Conservation (phyloP, 495 filamentous ascomycete genomes). For the Hyaloscypha variabilis region DNA sequence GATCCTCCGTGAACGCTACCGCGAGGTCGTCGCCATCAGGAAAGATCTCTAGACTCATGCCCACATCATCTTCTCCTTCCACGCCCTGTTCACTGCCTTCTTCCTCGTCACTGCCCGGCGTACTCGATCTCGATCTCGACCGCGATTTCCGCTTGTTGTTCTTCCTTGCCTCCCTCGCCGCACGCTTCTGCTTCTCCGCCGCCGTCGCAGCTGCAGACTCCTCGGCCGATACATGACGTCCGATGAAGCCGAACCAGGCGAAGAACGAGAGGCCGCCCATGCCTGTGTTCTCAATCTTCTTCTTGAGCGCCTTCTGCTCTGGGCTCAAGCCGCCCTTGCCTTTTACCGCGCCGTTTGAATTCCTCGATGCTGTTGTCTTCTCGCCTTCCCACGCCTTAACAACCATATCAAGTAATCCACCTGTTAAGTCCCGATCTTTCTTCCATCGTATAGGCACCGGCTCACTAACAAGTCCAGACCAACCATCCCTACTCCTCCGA, state of each 20-base stretch:
- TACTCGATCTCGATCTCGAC: not conserved
- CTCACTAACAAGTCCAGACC: conserved; percentile 76
- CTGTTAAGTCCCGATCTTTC: conserved; percentile 78
- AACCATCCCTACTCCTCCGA: conserved; percentile 65
- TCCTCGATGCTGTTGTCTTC: conserved; percentile 30
- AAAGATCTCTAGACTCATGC: conserved; percentile 72
- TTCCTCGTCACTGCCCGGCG: conserved; percentile 36
- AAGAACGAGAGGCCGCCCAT: conserved; percentile 77
- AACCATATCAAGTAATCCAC: conserved; percentile 73
- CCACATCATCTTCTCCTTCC: conserved; percentile 55
- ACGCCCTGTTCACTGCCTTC: conserved; percentile 52
- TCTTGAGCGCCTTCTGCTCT: conserved; percentile 53
- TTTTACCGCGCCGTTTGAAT: conserved; percentile 38
- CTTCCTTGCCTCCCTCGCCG: conserved; percentile 58
- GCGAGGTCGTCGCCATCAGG: conserved; percentile 79
- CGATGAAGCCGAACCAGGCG: conserved; percentile 79
- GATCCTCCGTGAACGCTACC: conserved; percentile 76
- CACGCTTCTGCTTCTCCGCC: conserved; percentile 59
- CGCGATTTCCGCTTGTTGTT: conserved; percentile 26
- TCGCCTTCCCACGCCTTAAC: conserved; percentile 69
- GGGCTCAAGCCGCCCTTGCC: conserved; percentile 33
- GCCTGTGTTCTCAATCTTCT: conserved; percentile 56
- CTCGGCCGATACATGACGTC: conserved; percentile 66
- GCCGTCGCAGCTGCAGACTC: conserved; percentile 62
- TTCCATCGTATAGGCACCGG: conserved; percentile 91